A percentile compares a stretch with the other conserved stretches of the same genome.
phyloP scores from a whole-genome alignment of 495 filamentous ascomycete genomes.

The Podospora comata region DNA sequence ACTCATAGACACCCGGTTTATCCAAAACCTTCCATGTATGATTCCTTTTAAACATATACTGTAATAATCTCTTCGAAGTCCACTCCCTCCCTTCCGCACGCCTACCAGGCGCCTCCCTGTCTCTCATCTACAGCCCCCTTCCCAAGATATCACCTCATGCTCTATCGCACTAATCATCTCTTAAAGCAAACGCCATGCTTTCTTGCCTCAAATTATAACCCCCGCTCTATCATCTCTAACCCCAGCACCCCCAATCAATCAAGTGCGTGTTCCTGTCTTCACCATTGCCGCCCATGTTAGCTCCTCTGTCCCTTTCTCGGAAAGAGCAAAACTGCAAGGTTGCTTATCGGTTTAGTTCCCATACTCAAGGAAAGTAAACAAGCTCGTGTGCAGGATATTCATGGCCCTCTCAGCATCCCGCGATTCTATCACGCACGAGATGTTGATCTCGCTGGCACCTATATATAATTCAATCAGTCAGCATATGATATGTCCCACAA shows the following conservation, averaged over 20 bases:
- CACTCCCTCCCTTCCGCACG: not conserved
- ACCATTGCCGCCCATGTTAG: not conserved
- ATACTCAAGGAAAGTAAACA: slow-evolving; percentile 65
- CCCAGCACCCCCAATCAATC: not conserved
- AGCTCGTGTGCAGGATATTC: slow-evolving; percentile 89
- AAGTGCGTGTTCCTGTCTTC: not conserved
- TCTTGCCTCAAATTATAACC: not conserved
- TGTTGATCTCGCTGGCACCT: slow-evolving; percentile 98
- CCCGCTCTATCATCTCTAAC: not conserved
- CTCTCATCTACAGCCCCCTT: not conserved
- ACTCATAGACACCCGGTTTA: not conserved
- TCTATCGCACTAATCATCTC: not conserved
- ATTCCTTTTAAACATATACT: not conserved
- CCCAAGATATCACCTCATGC: not conserved
- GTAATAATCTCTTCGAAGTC: not conserved
- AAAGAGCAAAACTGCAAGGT: not conserved
- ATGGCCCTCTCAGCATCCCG: slow-evolving; percentile 85
- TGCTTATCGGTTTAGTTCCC: not conserved
- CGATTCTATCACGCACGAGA: slow-evolving; percentile 93
- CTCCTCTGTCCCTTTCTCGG: no score
- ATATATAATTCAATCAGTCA: not conserved
- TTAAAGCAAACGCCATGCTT: not conserved
- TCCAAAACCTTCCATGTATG: not conserved
- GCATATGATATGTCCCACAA: not conserved
- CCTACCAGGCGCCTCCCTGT: no score